Evolutionary conservation across 2,329 filamentous ascomycete genomes (phyloP).

Genomic region (Corinectria fuckeliana): DNA sequence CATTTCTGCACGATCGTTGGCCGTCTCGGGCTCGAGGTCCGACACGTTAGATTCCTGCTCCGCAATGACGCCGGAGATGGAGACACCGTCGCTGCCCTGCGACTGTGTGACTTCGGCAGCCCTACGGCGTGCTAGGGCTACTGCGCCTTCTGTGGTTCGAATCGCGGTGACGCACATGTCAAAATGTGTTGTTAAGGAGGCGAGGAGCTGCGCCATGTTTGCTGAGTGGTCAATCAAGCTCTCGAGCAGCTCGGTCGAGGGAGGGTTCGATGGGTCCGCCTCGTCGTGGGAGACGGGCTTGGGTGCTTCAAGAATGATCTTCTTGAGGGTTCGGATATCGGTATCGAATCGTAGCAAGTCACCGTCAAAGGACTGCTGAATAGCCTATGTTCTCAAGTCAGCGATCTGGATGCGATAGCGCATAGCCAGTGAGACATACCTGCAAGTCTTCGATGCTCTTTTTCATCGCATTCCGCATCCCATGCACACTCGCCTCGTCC

Average conservation of each 20-base stretch:
- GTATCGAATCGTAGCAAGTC: constrained; percentile 78
- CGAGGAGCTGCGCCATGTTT: constrained; percentile 80
- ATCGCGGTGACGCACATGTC: constrained; percentile 92
- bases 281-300: constrained; percentile 43
- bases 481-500: constrained; percentile 72
- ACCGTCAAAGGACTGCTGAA: constrained; percentile 77
- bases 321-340: constrained; percentile 71
- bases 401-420: background rate
- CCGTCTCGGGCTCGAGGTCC: constrained; percentile 72
- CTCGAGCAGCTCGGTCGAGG: constrained; percentile 62
- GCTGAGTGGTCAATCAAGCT: constrained; percentile 76
- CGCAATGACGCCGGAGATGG: constrained; percentile 71
- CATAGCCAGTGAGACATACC: constrained; percentile 45
- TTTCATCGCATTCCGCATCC: constrained; percentile 70
- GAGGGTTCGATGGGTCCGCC: constrained; percentile 39
- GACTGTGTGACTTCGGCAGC: constrained; percentile 68
- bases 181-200: constrained; percentile 85
- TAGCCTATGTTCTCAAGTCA: constrained; percentile 48
- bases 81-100: constrained; percentile 56
- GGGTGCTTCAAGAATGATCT: constrained; percentile 56
- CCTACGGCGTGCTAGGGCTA: constrained; percentile 70
- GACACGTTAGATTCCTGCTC: constrained; percentile 59
- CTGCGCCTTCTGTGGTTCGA: constrained; percentile 84
- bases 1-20: constrained; percentile 82
- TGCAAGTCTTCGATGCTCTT: constrained; percentile 74